Conservation (phyloP, 805 yeast species). For the Grigorovia yakushimaensis region DNA sequence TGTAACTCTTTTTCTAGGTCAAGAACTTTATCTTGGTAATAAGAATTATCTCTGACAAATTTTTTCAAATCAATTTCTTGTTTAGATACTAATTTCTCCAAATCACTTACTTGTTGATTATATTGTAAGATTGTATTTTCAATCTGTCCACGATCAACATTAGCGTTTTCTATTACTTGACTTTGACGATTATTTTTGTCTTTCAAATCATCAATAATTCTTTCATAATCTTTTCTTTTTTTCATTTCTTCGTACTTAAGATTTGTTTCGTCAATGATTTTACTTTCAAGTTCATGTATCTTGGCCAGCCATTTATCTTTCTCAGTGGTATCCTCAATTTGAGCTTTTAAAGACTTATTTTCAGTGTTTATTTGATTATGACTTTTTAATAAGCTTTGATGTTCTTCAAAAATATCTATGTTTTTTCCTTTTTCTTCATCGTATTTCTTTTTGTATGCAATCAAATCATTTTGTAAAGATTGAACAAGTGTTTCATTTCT, state of each 20-base stretch:
- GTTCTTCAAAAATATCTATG: conserved; percentile 54
- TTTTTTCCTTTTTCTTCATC: conserved; percentile 42
- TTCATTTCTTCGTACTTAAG: conserved; percentile 45
- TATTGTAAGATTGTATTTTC: conserved; percentile 41
- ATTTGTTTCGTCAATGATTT: conserved; percentile 39
- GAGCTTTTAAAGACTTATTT: conserved; percentile 37
- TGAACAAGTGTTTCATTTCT: conserved; percentile 31
- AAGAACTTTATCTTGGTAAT: conserved; percentile 42
- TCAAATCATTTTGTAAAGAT: conserved; percentile 26
- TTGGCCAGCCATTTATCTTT: conserved; percentile 50
- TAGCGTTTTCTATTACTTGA: conserved; percentile 40
- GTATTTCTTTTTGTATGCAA: conserved; percentile 25
- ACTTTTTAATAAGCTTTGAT: conserved; percentile 48
- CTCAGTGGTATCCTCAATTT: conserved; percentile 41
- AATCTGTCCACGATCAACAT: conserved; percentile 48
- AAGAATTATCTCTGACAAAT: conserved; percentile 47
- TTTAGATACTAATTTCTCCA: conserved; percentile 38
- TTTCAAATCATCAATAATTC: conserved; percentile 45
- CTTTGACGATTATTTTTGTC: conserved; percentile 43
- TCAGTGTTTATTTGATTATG: conserved; percentile 42
- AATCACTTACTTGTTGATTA: conserved; percentile 33
- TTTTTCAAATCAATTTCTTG: conserved; percentile 36
- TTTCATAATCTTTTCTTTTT: conserved; percentile 39
- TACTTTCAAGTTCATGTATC: conserved; percentile 41
- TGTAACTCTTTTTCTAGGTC: conserved; percentile 47